Percentiles rank a stretch among this genome's conserved stretches.
phyloP scores from a whole-genome alignment of 495 filamentous ascomycete genomes.

The Aspergillus conjunctus region DNA sequence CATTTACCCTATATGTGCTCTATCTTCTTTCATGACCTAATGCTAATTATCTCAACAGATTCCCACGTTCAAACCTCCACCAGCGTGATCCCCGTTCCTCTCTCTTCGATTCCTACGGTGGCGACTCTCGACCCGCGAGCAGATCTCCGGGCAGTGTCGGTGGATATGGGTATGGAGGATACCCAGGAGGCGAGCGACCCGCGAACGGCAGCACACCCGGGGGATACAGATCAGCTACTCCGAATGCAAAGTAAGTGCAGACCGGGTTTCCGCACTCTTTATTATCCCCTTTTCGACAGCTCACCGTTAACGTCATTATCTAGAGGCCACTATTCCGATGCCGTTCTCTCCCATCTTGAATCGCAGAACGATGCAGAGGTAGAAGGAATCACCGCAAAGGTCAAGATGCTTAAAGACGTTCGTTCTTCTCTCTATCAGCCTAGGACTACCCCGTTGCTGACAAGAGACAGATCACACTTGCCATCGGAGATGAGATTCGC shows the following conservation, averaged over 20 bases:
- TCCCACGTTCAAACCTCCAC: conserved; percentile 44
- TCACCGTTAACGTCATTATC: conserved; percentile 7
- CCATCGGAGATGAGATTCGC: conserved; percentile 93
- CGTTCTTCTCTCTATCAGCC: conserved; percentile 32
- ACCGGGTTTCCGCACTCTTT: background rate
- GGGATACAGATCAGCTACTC: conserved; percentile 69
- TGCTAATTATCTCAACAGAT: conserved; percentile 43
- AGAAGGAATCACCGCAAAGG: conserved; percentile 87
- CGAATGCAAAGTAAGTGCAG: conserved; percentile 69
- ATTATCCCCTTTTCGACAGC: background rate
- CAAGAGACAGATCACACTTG: conserved; percentile 70
- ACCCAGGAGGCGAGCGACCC: conserved; percentile 52
- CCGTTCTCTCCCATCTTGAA: conserved; percentile 90
- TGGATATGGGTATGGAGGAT: conserved; percentile 59
- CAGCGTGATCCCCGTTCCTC: conserved; percentile 85
- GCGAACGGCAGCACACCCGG: conserved; percentile 36
- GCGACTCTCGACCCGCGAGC: conserved; percentile 55
- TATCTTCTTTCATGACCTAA: background rate
- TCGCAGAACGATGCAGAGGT: conserved; percentile 93
- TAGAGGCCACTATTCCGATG: conserved; percentile 91
- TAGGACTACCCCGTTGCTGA: background rate
- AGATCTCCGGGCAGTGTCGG: conserved; percentile 54
- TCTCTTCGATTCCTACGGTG: conserved; percentile 85
- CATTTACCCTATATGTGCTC: background rate
- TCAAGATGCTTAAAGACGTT: conserved; percentile 89